Evolutionary conservation across 2,329 filamentous ascomycete species (phyloP), one percentile per base, ranked within the genome.

Genomic region (Botrytis fabae): DNA sequence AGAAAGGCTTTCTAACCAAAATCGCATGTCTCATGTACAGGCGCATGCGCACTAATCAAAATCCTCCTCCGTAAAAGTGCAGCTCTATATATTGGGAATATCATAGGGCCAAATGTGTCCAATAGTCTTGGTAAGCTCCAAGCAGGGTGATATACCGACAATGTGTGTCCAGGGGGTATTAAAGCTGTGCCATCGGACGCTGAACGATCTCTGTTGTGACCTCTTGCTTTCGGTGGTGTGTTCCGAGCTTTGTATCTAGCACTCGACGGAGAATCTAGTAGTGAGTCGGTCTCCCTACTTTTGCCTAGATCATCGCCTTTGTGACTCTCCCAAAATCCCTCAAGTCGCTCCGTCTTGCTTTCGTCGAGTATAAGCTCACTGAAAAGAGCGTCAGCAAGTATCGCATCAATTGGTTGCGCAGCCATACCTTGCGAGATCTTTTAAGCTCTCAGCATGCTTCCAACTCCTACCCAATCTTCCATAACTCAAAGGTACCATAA

Each of bases 31-130:
- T 90, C 86, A 80, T 95, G 91, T 35, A 99, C 94, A 0, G 96
- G 96, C 18, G 95, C 91, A 81, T 95, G 90, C 28, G 92, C 92
- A 40, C 96, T 91, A 75, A 99, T 91, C 69, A 99, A 83, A 72
- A 99, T 95, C 73, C 96, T 89, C 83, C 96, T 95, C 73, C 95
- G 89, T 75, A 97, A 83, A 68, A 99, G 84, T 12, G 95, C 94
- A 62, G 94, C 94, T 78, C 96, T 90, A 78, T 97, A 92, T 75
- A 99, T 88, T 18, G 96, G 93, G 80, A 98, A 99, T 69, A 98
- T 89, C 72, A 99, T 85, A 1, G 96, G 96, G 0, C 96, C 96
- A 80, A 98, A 97, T 14, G 88, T 89, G 77, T 96, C 91, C 63
- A 98, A 83, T 75, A 97, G 89, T 48, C 88, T 86, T 18, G 91